phyloP scores from a whole-genome alignment of 225 moss, liverwort and hornwort genomes.

The Sphagnum tenellum region DNA sequence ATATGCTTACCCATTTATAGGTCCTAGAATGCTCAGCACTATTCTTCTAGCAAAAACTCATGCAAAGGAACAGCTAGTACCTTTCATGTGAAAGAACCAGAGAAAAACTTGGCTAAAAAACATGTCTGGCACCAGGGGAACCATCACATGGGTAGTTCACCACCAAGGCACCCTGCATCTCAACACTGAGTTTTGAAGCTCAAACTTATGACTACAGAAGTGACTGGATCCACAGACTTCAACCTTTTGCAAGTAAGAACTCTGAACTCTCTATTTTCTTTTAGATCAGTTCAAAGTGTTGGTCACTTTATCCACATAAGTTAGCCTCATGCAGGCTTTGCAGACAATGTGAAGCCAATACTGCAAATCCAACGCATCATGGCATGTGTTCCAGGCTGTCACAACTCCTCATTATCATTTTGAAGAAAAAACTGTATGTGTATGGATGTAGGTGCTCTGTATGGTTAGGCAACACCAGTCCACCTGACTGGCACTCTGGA shows the following conservation, averaged over 20 bases:
- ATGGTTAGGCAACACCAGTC: slow-evolving; percentile 13
- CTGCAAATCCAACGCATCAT: slow-evolving; percentile 67
- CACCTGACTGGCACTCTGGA: slow-evolving; percentile 13
- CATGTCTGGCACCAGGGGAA: slow-evolving; percentile 51
- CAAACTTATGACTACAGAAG: too few relatives aligned
- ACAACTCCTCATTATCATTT: slow-evolving; percentile 48
- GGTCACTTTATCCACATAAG: not conserved
- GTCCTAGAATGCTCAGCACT: too few relatives aligned
- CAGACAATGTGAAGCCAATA: slow-evolving; percentile 65
- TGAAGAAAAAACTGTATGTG: slow-evolving; percentile 44
- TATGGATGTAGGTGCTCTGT: not conserved
- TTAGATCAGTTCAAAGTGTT: too few relatives aligned
- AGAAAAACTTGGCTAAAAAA: too few relatives aligned
- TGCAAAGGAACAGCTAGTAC: too few relatives aligned
- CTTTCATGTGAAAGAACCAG: too few relatives aligned
- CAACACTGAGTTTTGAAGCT: not conserved
- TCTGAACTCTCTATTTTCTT: too few relatives aligned
- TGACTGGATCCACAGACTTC: too few relatives aligned
- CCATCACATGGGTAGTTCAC: slow-evolving; percentile 91
- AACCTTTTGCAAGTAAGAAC: too few relatives aligned
- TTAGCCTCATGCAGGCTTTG: slow-evolving; percentile 89
- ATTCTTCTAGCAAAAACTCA: too few relatives aligned
- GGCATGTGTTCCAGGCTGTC: slow-evolving; percentile 79
- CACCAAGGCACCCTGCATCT: slow-evolving; percentile 74
- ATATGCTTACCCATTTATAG: too few relatives aligned